phyloP scores from a whole-genome alignment of 1,284 basidiomycete species.

The Pseudozyma hubeiensis region DNA sequence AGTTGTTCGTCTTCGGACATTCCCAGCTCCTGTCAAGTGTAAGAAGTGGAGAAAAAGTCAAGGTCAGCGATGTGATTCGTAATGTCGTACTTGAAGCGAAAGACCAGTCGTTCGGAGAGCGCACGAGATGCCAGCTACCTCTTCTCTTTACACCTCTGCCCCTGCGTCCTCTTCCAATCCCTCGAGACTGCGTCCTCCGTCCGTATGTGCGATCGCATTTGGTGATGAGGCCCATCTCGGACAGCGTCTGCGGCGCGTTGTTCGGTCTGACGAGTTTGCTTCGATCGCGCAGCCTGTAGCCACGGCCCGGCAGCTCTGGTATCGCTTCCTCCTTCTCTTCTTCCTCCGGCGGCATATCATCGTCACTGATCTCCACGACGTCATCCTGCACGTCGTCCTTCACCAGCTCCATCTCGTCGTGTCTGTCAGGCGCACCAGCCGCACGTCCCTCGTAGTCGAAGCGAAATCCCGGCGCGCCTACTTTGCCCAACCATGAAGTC shows the following conservation, averaged over 20 bases:
- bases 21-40: constrained; percentile 18
- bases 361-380: no score
- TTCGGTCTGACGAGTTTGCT: constrained; percentile 9
- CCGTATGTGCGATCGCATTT: constrained; percentile 13
- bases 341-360: no score
- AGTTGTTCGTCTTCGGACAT: constrained; percentile 53
- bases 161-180: constrained; percentile 4
- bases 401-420: neutral
- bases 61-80: constrained; percentile 7
- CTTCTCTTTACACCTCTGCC: constrained; percentile 3
- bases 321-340: neutral
- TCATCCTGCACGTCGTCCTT: no score
- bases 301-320: neutral
- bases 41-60: neutral
- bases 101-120: constrained; percentile 7
- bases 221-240: neutral
- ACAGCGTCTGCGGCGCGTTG: constrained; percentile 1
- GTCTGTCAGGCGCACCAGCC: no score
- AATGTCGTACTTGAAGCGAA: neutral
- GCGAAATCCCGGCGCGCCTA: no score
- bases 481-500: no score
- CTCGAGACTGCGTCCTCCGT: neutral
- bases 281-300: constrained; percentile 30
- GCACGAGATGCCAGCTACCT: constrained; percentile 27
- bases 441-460: no score